A percentile compares a stretch with the other conserved stretches of the same genome.
These are phyloP conservation scores for Coniochaeta prunicola DNA, from an alignment of 2,329 filamentous ascomycete species.

Conservation along the genomic window DNA sequence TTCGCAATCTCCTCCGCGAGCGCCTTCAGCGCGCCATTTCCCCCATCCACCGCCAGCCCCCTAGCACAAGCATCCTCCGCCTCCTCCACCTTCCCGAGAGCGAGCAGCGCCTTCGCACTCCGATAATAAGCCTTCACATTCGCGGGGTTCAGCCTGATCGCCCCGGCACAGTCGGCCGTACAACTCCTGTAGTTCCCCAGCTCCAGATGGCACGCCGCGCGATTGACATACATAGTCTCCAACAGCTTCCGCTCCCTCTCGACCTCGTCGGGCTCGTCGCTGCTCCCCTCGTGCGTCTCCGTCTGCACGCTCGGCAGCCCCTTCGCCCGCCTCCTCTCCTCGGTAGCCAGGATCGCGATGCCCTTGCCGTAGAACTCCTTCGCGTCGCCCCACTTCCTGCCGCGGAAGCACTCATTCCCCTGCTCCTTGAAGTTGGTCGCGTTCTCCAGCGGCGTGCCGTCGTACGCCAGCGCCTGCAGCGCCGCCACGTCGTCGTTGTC, in stretches of 20 bases:
- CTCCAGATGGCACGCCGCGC: slow-evolving; percentile 83
- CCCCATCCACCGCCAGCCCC: slow-evolving; percentile 64
- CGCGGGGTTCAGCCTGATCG: slow-evolving; percentile 67
- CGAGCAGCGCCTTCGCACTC: slow-evolving; percentile 68
- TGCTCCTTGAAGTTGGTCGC: slow-evolving; percentile 80
- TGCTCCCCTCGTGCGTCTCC: slow-evolving; percentile 30
- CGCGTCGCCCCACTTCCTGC: slow-evolving; percentile 70
- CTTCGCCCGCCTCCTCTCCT: slow-evolving; percentile 48
- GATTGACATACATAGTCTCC: slow-evolving; percentile 76
- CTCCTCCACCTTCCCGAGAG: slow-evolving; percentile 70
- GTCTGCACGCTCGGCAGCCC: slow-evolving; percentile 17
- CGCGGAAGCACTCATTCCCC: slow-evolving; percentile 81
- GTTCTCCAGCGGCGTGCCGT: slow-evolving; percentile 81
- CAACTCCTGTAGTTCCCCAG: slow-evolving; percentile 83
- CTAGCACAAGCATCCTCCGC: slow-evolving; percentile 71
- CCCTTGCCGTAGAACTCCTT: slow-evolving; percentile 89
- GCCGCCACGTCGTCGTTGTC: slow-evolving; percentile 83
- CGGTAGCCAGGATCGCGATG: slow-evolving; percentile 61
- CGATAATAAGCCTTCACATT: slow-evolving; percentile 93
- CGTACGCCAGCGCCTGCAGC: slow-evolving; percentile 82
- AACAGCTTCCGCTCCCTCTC: slow-evolving; percentile 56
- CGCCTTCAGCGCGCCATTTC: slow-evolving; percentile 58
- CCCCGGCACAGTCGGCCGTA: slow-evolving; percentile 75
- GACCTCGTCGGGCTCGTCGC: slow-evolving; percentile 49
- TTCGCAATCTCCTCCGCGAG: slow-evolving; percentile 57